These are phyloP conservation scores for Alternaria arborescens DNA, from an alignment of 2,329 filamentous ascomycete genomes.

Conservation along the genomic window DNA sequence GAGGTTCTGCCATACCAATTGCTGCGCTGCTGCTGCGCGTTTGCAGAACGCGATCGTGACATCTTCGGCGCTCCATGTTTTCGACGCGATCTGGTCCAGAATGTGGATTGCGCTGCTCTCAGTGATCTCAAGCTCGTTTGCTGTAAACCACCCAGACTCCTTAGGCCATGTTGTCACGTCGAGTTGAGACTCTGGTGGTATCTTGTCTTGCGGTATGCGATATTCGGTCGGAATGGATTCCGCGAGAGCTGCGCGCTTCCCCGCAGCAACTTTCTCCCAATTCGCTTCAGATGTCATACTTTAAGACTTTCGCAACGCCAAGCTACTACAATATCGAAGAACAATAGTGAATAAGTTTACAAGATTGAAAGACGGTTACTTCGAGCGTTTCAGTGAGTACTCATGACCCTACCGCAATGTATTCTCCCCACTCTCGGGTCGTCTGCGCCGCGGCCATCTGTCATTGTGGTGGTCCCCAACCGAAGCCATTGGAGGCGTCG, in stretches of 20 bases:
- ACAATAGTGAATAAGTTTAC: not conserved
- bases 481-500: slow-evolving; percentile 8
- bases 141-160: slow-evolving; percentile 67
- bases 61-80: slow-evolving; percentile 61
- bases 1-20: slow-evolving; percentile 53
- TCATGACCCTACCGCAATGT: slow-evolving; percentile 16
- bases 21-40: slow-evolving; percentile 63
- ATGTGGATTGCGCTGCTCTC: slow-evolving; percentile 52
- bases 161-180: slow-evolving; percentile 66
- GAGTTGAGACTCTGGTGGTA: slow-evolving; percentile 63
- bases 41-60: slow-evolving; percentile 65
- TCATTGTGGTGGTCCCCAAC: not conserved
- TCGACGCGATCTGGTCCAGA: slow-evolving; percentile 51
- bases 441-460: slow-evolving; percentile 23
- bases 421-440: slow-evolving; percentile 33
- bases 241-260: slow-evolving; percentile 55
- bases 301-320: slow-evolving; percentile 1
- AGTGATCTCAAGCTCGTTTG: slow-evolving; percentile 62
- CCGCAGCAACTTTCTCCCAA: slow-evolving; percentile 58
- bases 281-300: slow-evolving; percentile 14
- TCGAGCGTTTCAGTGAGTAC: not conserved
- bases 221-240: slow-evolving; percentile 67
- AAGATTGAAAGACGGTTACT: not conserved
- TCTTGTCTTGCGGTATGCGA: slow-evolving; percentile 61
- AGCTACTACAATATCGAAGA: not conserved